Evolutionary conservation across 805 yeast genomes (phyloP), one percentile per base, ranked within the genome.

Genomic region (Tetrapisispora arboricola): DNA sequence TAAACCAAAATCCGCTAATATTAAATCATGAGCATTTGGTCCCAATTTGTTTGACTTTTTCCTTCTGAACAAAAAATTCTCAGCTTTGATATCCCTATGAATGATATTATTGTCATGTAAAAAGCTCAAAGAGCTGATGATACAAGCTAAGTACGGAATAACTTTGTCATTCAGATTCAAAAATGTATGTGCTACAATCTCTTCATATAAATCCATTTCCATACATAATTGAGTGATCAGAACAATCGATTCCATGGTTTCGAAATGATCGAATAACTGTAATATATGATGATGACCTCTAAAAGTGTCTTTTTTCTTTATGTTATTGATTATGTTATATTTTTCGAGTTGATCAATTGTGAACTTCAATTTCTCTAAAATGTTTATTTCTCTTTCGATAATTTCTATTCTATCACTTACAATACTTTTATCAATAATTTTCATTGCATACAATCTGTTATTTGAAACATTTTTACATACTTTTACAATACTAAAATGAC

Each of bases 71-170:
- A 81, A 62, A 29, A 81, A 62, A 49, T 81, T 81, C 49, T 81
- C 88, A 0, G 87, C 84, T 55, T 81, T 81, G 43, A 81, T 58
- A 50, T 81, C 88, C 35, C 88, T 69, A 53, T 81, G 88, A 6
- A 79, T 80, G 29, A 81, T 71, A 24, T 73, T 71, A 47, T 78
- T 70, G 3, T 51, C 44, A 51, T 80, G 87, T 42, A 81, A 60
- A 50, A 77, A 78, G 7, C 66, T 65, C 2, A 81, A 67, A 0
- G 81, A 80, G 9, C 74, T 66, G 2, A 74, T 56, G 18, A 81
- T 60, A 42, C 73, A 70, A 11, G 64, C 58, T 25, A 79, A 64
- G 30, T 77, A 67, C 7, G 67, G 67, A 10, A 64, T 66, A 1
- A 78, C 75, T 44, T 75, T 77, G 13, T 54, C 49, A 38, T 73